Conservation (phyloP, 2,329 filamentous ascomycete genomes). For the Beauveria sp. region DNA sequence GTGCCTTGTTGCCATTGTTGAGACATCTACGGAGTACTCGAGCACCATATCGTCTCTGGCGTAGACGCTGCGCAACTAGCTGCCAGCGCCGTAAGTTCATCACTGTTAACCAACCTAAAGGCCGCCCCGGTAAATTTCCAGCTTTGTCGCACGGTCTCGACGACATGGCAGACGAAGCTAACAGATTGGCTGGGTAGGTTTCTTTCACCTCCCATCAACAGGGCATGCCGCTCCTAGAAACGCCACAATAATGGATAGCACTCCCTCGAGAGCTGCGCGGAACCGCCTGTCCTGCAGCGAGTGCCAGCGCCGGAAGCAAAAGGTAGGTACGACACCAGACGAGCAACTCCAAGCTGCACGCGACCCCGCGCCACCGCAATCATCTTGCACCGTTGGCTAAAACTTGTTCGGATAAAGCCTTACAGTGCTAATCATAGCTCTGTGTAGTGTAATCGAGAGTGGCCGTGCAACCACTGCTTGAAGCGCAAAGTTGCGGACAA, state of each 20-base stretch:
- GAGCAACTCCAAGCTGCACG: neutral
- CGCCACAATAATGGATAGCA: neutral
- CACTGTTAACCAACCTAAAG: too few species aligned
- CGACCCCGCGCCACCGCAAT: neutral
- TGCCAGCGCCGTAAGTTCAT: neutral
- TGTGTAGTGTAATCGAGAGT: conserved; percentile 30
- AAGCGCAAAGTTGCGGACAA: conserved; percentile 31
- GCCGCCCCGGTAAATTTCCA: neutral
- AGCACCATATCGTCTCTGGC: neutral
- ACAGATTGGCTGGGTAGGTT: neutral
- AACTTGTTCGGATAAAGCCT: too few species aligned
- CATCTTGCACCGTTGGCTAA: neutral
- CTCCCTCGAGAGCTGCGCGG: neutral
- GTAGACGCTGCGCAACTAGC: neutral
- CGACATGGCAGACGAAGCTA: neutral
- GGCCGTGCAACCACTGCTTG: conserved; percentile 32
- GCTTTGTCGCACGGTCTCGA: neutral
- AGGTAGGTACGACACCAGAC: conserved; percentile 23
- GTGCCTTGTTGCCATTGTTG: too few species aligned
- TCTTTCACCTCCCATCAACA: neutral
- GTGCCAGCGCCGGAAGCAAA: conserved; percentile 34
- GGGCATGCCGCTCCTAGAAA: neutral
- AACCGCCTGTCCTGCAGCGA: conserved; percentile 34
- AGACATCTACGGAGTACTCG: neutral
- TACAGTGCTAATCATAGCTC: conserved; percentile 8